Evolutionary conservation across 1,139 yeast species (phyloP).

Genomic region (Lodderomyces elongisporus): DNA sequence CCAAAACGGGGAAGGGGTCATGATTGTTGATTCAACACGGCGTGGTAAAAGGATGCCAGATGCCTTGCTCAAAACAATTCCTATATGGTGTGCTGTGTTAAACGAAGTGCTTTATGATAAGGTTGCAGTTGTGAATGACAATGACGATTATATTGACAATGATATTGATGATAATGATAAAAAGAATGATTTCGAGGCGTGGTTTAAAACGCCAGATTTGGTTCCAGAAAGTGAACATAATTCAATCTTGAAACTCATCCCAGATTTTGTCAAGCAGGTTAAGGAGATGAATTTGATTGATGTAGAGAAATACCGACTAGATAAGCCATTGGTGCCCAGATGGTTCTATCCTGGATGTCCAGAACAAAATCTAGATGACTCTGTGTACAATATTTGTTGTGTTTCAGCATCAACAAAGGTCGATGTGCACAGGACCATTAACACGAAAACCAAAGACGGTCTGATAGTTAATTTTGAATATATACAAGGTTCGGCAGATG

Average conservation of each 20-base stretch:
- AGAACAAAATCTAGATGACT: slow-evolving; percentile 1
- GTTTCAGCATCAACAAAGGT: slow-evolving; percentile 63
- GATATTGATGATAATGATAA: no score
- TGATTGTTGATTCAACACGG: slow-evolving; percentile 80
- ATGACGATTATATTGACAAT: no score
- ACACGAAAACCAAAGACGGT: slow-evolving; percentile 4
- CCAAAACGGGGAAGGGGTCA: slow-evolving; percentile 40
- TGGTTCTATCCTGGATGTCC: slow-evolving; percentile 63
- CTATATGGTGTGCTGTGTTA: slow-evolving; percentile 86
- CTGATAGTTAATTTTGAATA: slow-evolving; percentile 34
- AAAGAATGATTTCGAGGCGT: no score
- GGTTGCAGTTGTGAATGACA: no score
- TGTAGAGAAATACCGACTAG: slow-evolving; percentile 21
- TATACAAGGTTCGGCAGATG: slow-evolving; percentile 92
- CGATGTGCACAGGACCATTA: slow-evolving; percentile 8
- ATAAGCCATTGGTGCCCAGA: slow-evolving; percentile 55
- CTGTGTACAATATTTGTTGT: slow-evolving; percentile 29
- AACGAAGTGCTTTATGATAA: slow-evolving; percentile 42
- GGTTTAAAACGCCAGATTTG: slow-evolving; percentile 43
- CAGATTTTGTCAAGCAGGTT: slow-evolving; percentile 45
- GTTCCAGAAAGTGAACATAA: slow-evolving; percentile 57
- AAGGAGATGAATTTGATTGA: slow-evolving; percentile 31
- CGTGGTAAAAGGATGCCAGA: slow-evolving; percentile 84
- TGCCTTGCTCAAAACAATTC: slow-evolving; percentile 78
- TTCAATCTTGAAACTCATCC: slow-evolving; percentile 47